Evolutionary conservation across 441 rosid genomes (phyloP).

Genomic region (Populus trichocarpa): DNA sequence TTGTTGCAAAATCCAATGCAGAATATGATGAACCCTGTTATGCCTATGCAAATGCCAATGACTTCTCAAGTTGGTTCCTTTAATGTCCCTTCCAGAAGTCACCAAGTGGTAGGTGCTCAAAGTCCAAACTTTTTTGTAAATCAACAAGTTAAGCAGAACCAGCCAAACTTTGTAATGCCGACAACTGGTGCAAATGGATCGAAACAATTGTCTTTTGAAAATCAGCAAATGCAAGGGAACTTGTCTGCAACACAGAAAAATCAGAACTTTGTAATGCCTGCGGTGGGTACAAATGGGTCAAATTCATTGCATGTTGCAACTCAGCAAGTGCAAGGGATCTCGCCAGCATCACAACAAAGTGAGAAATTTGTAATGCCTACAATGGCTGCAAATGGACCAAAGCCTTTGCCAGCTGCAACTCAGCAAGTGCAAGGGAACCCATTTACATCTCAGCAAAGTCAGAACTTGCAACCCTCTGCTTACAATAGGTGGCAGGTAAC

Average conservation of each 20-base stretch:
- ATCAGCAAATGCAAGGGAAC: slow-evolving; percentile 33
- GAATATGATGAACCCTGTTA: background rate
- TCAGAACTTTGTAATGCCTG: slow-evolving; percentile 16
- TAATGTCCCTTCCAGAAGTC: slow-evolving; percentile 16
- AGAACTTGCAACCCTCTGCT: slow-evolving; percentile 26
- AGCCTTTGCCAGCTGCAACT: background rate
- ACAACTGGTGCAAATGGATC: slow-evolving; percentile 9
- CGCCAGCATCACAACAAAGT: background rate
- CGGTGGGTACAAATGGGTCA: background rate
- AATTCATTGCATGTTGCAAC: background rate
- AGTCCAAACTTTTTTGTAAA: slow-evolving; percentile 38
- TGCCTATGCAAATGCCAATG: background rate
- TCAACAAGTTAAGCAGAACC: slow-evolving; percentile 41
- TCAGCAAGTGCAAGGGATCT: background rate
- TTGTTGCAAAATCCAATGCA: slow-evolving; percentile 13
- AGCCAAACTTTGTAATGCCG: slow-evolving; percentile 29
- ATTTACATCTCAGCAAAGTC: slow-evolving; percentile 23
- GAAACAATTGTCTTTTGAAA: background rate
- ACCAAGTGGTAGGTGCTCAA: slow-evolving; percentile 18
- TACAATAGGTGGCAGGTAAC: slow-evolving; percentile 38
- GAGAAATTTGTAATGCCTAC: slow-evolving; percentile 19
- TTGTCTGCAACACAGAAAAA: slow-evolving; percentile 22
- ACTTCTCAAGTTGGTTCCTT: background rate
- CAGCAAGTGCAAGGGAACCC: slow-evolving; percentile 36
- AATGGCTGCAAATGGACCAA: slow-evolving; percentile 13